A percentile compares a stretch with the other conserved stretches of the same genome.
Conservation (phyloP, 2,329 filamentous ascomycete species). For the Colletotrichum spaethianum region DNA sequence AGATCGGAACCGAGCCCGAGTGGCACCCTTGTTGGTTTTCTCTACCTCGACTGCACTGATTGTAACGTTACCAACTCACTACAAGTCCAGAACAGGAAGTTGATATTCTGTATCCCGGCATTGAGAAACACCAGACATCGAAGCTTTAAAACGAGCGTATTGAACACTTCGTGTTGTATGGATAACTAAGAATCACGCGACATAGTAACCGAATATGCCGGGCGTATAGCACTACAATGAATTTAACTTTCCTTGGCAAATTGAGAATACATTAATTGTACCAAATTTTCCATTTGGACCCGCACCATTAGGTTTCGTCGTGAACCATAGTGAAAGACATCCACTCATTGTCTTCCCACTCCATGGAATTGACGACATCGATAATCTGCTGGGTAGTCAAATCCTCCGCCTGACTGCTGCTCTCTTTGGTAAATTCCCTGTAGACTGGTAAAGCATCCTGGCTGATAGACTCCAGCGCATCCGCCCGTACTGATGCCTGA, state of each 20-base stretch:
- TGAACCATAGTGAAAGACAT: conserved; percentile 33
- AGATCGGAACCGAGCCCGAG: background rate
- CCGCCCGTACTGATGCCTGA: background rate
- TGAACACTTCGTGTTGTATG: background rate
- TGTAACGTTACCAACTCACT: background rate
- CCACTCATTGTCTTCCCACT: conserved; percentile 37
- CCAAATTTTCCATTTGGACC: background rate
- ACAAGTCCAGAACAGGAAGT: background rate
- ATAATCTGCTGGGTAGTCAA: conserved; percentile 36
- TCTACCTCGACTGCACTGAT: background rate
- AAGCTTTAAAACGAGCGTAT: background rate
- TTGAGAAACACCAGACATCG: too few relatives aligned
- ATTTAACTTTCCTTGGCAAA: background rate
- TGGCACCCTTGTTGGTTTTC: background rate
- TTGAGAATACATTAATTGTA: background rate
- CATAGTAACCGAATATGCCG: background rate
- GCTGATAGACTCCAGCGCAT: background rate
- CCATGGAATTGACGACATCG: conserved; percentile 34
- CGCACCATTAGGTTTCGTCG: background rate
- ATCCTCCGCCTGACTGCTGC: conserved; percentile 34
- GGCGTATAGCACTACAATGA: too few relatives aligned
- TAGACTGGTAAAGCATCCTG: background rate
- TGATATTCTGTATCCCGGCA: background rate
- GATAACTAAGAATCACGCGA: too few relatives aligned
- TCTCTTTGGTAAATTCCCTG: conserved; percentile 12